Percentiles rank a stretch among this genome's conserved stretches.
These are phyloP conservation scores for Fusarium azukiicola DNA, from an alignment of 2,329 filamentous ascomycete species.

Conservation along the genomic window DNA sequence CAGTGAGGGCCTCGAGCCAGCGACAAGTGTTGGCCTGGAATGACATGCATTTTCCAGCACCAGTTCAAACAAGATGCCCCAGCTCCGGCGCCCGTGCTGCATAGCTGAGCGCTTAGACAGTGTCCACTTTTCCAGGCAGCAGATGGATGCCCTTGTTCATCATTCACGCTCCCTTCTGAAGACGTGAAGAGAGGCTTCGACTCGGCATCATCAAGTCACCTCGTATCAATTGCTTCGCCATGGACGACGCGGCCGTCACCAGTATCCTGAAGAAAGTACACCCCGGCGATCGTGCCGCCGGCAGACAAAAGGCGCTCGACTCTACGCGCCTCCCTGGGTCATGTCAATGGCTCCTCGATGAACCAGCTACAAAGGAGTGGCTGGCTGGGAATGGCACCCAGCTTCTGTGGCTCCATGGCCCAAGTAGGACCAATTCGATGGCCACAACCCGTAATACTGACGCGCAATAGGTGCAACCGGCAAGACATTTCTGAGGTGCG, in stretches of 20 bases:
- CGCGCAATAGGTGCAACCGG: neutral
- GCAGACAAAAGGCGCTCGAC: slow-evolving; percentile 9
- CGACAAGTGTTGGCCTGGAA: no score
- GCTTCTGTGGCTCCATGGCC: slow-evolving; percentile 28
- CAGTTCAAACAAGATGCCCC: no score
- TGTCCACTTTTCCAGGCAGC: slow-evolving; percentile 16
- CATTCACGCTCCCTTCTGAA: neutral
- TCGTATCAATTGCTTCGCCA: slow-evolving; percentile 18
- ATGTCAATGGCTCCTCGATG: slow-evolving; percentile 11
- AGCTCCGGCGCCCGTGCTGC: no score
- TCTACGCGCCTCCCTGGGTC: neutral
- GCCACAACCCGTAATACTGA: neutral
- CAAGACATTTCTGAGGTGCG: slow-evolving; percentile 22
- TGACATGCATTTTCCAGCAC: no score
- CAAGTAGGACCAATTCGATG: neutral
- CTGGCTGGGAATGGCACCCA: rapidly evolving
- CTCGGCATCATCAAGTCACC: neutral
- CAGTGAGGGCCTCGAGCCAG: no score
- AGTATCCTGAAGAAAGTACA: neutral
- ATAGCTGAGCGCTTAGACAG: neutral
- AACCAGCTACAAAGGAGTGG: neutral
- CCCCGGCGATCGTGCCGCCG: slow-evolving; percentile 19
- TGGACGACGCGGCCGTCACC: rapidly evolving
- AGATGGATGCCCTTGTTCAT: neutral
- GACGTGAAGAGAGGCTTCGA: neutral